Percentiles rank a stretch among this genome's conserved stretches.
phyloP scores from a whole-genome alignment of 1,139 yeast species.

The Wickerhamomyces sp. region DNA sequence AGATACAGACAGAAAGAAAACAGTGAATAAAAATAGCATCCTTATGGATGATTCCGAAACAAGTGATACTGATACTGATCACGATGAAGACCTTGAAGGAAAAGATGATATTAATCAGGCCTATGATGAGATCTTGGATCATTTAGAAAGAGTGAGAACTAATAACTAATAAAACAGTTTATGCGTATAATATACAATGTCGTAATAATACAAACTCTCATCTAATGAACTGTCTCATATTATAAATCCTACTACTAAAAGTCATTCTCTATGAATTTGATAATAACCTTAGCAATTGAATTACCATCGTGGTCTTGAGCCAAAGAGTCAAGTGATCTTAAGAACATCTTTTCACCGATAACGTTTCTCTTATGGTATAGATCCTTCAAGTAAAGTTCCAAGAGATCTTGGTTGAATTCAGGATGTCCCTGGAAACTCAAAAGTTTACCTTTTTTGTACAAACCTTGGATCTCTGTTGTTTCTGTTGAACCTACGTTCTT shows the following conservation, averaged over 20 bases:
- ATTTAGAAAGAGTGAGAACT: constrained; percentile 33
- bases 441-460: constrained; percentile 40
- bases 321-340: constrained; percentile 19
- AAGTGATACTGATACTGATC: constrained; percentile 6
- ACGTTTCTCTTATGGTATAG: constrained; percentile 16
- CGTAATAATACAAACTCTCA: not conserved
- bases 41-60: not conserved
- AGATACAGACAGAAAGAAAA: not conserved
- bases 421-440: constrained; percentile 90
- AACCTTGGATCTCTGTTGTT: constrained; percentile 61
- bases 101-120: constrained; percentile 39
- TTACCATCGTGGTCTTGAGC: constrained; percentile 26
- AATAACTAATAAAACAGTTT: constrained; percentile 7
- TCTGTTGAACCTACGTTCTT: constrained; percentile 48
- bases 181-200: not conserved
- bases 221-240: too few species aligned
- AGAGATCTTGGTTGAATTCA: constrained; percentile 51
- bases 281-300: constrained; percentile 26
- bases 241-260: not conserved
- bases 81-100: constrained; percentile 14
- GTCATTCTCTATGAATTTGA: constrained; percentile 24
- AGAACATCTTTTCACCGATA: constrained; percentile 18
- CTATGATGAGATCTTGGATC: constrained; percentile 47
- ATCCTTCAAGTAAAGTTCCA: constrained; percentile 22
- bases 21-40: not conserved